Conservation (phyloP, 73 alveolate species). For the Breviolum minutum region DNA sequence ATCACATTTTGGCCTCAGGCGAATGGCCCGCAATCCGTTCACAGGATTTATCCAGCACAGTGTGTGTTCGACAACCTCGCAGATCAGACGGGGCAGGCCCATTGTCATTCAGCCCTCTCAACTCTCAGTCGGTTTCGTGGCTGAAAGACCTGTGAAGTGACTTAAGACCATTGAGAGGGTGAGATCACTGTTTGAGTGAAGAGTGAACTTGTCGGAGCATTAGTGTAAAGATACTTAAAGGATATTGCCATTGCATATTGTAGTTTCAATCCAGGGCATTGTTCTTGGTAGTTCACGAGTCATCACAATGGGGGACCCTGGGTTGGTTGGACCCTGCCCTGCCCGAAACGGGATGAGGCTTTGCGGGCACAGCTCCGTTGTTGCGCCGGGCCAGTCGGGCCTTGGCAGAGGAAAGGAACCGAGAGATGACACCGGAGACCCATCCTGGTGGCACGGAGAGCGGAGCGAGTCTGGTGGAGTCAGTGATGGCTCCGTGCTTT, state of each 20-base stretch:
- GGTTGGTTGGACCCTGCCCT: too few relatives aligned
- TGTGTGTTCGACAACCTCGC: conserved; percentile 7
- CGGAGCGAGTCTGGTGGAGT: not conserved
- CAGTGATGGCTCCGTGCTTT: conserved; percentile 44
- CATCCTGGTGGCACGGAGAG: not conserved
- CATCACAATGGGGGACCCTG: too few relatives aligned
- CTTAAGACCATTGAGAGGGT: not conserved
- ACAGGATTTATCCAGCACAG: conserved; percentile 94
- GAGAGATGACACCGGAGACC: not conserved
- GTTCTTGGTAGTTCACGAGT: too few relatives aligned
- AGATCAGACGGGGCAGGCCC: conserved; percentile 75
- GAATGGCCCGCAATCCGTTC: conserved; percentile 92
- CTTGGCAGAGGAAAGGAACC: not conserved
- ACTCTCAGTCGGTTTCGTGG: conserved; percentile 66
- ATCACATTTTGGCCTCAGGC: not conserved
- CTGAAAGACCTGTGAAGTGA: not conserved
- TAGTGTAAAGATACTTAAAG: too few relatives aligned
- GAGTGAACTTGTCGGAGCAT: too few relatives aligned
- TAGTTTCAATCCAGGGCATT: too few relatives aligned
- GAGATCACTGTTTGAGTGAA: too few relatives aligned
- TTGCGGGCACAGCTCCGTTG: conserved; percentile 61
- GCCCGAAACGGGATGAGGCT: too few relatives aligned
- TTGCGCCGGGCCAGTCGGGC: conserved; percentile 55
- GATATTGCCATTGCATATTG: too few relatives aligned
- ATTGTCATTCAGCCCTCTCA: conserved; percentile 73